phyloP scores from a whole-genome alignment of 2,329 filamentous ascomycete genomes.

The Ophiognomonia clavigignenti-juglandacearum region DNA sequence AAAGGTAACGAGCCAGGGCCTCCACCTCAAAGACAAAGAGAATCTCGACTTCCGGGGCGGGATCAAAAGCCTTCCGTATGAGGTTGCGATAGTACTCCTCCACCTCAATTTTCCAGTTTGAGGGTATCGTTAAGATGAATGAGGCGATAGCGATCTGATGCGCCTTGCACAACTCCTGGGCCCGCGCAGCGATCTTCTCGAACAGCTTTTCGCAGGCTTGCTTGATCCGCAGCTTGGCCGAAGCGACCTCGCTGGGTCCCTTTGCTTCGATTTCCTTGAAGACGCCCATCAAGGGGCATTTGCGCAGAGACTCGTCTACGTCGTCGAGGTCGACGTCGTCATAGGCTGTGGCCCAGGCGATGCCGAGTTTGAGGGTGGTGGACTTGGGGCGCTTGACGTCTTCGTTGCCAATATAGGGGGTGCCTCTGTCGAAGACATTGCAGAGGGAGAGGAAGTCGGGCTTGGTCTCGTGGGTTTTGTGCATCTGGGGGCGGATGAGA shows the following conservation, averaged over 20 bases:
- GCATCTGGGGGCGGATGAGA: not conserved
- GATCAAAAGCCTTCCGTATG: not conserved
- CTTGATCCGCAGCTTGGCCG: not conserved
- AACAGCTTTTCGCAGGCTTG: not conserved
- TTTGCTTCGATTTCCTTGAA: not conserved
- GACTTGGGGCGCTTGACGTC: not conserved
- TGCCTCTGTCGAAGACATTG: not conserved
- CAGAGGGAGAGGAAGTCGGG: not conserved
- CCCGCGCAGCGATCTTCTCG: not conserved
- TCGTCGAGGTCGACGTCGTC: too few relatives aligned
- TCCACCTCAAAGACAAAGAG: not conserved
- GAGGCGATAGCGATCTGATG: not conserved
- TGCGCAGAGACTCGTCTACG: not conserved
- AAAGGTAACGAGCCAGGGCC: not conserved
- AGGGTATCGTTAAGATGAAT: not conserved
- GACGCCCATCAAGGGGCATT: not conserved
- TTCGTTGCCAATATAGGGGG: not conserved
- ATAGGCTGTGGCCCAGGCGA: not conserved
- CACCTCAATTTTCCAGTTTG: not conserved
- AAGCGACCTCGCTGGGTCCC: not conserved
- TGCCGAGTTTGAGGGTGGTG: not conserved
- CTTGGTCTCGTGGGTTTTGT: not conserved
- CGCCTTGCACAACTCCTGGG: not conserved
- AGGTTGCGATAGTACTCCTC: not conserved
- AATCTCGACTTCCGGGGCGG: not conserved